These are phyloP conservation scores for Cyathus striatus DNA, from an alignment of 768 basidiomycete genomes.

Conservation along the genomic window DNA sequence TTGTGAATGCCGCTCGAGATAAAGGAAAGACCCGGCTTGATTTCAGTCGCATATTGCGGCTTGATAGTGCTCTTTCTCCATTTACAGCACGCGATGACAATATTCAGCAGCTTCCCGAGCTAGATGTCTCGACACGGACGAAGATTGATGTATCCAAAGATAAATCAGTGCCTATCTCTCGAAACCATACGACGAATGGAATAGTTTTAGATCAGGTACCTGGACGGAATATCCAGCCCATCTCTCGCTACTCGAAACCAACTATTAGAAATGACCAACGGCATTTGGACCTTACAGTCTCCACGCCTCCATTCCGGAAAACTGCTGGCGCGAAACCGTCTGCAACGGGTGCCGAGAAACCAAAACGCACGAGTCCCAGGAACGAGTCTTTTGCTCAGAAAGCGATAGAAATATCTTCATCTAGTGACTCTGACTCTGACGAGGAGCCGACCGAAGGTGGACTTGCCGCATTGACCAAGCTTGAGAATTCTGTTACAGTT, in stretches of 20 bases:
- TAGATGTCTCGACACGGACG: conserved; percentile 10
- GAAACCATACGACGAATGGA: too few relatives aligned
- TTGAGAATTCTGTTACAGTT: conserved; percentile 58
- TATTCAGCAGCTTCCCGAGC: conserved; percentile 46
- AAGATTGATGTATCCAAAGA: conserved; percentile 4
- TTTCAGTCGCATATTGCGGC: conserved; percentile 50
- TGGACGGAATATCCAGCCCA: too few relatives aligned
- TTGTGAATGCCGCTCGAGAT: conserved; percentile 53
- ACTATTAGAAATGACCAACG: conserved; percentile 26
- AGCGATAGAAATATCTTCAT: too few relatives aligned
- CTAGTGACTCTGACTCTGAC: too few relatives aligned
- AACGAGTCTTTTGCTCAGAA: too few relatives aligned
- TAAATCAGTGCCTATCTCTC: too few relatives aligned
- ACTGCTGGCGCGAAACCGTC: conserved; percentile 5
- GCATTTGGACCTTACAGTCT: conserved; percentile 25
- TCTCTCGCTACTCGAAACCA: too few relatives aligned
- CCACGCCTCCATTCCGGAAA: conserved; percentile 40
- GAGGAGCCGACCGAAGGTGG: conserved; percentile 38
- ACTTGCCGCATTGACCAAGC: conserved; percentile 49
- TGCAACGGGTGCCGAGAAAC: neutral
- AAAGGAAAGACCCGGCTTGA: conserved; percentile 50
- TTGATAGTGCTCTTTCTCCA: conserved; percentile 60
- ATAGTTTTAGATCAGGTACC: too few relatives aligned
- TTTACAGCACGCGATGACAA: conserved; percentile 64
- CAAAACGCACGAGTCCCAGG: conserved; percentile 6